These are phyloP conservation scores for Raffaelea arxii DNA, from an alignment of 2,329 filamentous ascomycete genomes.

Conservation along the genomic window DNA sequence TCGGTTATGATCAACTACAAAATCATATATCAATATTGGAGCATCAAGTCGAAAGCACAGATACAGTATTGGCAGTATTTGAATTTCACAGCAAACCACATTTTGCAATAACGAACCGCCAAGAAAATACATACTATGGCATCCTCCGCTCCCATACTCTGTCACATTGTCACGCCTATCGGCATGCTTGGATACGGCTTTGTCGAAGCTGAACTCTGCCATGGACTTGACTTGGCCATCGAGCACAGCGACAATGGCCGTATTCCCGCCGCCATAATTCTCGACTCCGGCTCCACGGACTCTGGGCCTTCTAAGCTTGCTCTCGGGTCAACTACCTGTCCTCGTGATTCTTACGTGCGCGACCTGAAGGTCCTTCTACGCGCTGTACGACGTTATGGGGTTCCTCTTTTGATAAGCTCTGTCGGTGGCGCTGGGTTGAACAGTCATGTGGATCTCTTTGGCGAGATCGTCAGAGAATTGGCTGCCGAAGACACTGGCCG, in stretches of 20 bases:
- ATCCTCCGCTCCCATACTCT: no score
- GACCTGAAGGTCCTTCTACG: constrained; percentile 28
- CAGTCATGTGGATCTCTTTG: constrained; percentile 28
- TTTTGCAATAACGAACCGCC: no score
- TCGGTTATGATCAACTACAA: no score
- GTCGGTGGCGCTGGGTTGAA: constrained; percentile 31
- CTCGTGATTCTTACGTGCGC: constrained; percentile 27
- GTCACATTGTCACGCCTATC: constrained; percentile 18
- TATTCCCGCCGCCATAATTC: constrained; percentile 14
- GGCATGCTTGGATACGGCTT: constrained; percentile 19
- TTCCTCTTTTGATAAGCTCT: constrained; percentile 24
- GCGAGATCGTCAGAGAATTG: constrained; percentile 26
- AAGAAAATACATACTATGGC: no score
- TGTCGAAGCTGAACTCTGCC: constrained; percentile 14
- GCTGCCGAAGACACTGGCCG: constrained; percentile 16
- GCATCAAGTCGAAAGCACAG: no score
- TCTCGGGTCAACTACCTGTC: constrained; percentile 28
- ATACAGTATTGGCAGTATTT: no score
- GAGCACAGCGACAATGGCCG: background rate
- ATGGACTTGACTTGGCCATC: constrained; percentile 9
- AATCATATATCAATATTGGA: no score
- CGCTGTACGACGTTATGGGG: constrained; percentile 18
- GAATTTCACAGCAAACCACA: no score
- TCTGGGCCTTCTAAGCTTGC: constrained; percentile 20
- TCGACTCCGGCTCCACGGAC: constrained; percentile 18